Evolutionary conservation across 2,329 filamentous ascomycete genomes (phyloP).

Genomic region (Fusarium scirpi): DNA sequence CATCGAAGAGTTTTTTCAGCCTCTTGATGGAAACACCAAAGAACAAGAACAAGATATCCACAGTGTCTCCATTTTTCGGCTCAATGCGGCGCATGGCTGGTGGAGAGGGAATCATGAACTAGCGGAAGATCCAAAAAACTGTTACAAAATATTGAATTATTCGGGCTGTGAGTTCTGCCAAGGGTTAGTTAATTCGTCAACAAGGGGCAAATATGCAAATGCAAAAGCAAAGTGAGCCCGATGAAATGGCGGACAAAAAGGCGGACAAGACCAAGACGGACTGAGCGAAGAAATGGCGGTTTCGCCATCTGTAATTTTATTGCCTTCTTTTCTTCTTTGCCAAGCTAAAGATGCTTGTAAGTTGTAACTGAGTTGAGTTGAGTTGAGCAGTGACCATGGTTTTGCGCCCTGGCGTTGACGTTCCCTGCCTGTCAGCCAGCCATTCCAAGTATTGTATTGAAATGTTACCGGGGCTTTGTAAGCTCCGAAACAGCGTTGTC

Average conservation of each 20-base stretch:
- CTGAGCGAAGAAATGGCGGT: conserved; percentile 14
- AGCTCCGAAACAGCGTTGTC: conserved; percentile 18
- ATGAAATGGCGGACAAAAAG: conserved; percentile 1
- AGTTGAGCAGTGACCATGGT: conserved; percentile 9
- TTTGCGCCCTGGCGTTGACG: conserved; percentile 35
- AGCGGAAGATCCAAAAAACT: conserved; percentile 19
- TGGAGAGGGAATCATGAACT: conserved; percentile 26
- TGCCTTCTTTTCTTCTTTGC: conserved; percentile 18
- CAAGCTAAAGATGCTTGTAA: not conserved
- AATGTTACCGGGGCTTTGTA: conserved; percentile 16
- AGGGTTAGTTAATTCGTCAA: conserved; percentile 6
- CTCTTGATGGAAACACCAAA: conserved; percentile 14
- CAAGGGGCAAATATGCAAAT: not conserved
- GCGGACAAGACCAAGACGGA: not conserved
- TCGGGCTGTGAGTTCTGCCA: conserved; percentile 9
- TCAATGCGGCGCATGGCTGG: conserved; percentile 30
- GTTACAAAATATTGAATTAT: conserved; percentile 6
- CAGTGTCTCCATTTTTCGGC: conserved; percentile 17
- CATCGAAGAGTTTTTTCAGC: conserved; percentile 14
- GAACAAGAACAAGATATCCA: conserved; percentile 9
- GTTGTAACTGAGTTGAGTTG: not conserved
- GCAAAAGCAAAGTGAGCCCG: not conserved
- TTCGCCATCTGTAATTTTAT: conserved; percentile 27
- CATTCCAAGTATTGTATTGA: not conserved
- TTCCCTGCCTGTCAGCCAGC: conserved; percentile 1